Conservation (phyloP, 2,329 filamentous ascomycete species). For the Fusarium staphyleae region DNA sequence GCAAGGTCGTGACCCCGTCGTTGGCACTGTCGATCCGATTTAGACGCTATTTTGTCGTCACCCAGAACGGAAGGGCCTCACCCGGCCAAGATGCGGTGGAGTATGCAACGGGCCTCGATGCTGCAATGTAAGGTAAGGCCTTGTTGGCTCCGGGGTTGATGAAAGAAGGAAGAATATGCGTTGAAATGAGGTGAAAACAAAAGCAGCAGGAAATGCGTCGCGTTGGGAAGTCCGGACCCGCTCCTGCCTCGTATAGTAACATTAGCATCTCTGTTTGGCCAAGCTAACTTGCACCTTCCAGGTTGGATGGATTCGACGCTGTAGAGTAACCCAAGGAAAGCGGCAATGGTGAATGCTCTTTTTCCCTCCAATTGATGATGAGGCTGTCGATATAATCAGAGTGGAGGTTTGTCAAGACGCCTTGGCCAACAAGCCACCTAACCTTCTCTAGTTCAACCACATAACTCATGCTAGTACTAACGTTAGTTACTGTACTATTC, state of each 20-base stretch:
- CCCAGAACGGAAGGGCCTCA: slow-evolving; percentile 6
- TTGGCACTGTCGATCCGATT: slow-evolving; percentile 37
- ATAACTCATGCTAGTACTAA: too few species aligned
- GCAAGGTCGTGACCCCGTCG: slow-evolving; percentile 23
- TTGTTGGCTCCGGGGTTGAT: neutral
- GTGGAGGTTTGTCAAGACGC: neutral
- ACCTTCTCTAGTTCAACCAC: neutral
- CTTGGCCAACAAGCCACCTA: neutral
- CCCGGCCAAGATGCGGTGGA: neutral
- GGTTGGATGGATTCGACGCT: too few species aligned
- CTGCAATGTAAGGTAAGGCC: neutral
- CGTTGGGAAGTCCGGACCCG: slow-evolving; percentile 11
- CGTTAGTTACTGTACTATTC: neutral
- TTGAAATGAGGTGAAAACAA: neutral
- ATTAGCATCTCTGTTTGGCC: slow-evolving; percentile 14
- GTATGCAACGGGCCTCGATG: neutral
- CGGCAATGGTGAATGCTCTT: too few species aligned
- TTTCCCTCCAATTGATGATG: neutral
- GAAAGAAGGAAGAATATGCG: neutral
- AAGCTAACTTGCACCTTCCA: neutral
- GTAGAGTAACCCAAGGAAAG: too few species aligned
- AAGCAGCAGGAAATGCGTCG: neutral
- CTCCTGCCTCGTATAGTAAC: slow-evolving; percentile 31
- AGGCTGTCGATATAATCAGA: neutral
- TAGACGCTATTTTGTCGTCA: slow-evolving; percentile 26